Evolutionary conservation across 768 basidiomycete species (phyloP).

Genomic region (Psilocybe cubensis): DNA sequence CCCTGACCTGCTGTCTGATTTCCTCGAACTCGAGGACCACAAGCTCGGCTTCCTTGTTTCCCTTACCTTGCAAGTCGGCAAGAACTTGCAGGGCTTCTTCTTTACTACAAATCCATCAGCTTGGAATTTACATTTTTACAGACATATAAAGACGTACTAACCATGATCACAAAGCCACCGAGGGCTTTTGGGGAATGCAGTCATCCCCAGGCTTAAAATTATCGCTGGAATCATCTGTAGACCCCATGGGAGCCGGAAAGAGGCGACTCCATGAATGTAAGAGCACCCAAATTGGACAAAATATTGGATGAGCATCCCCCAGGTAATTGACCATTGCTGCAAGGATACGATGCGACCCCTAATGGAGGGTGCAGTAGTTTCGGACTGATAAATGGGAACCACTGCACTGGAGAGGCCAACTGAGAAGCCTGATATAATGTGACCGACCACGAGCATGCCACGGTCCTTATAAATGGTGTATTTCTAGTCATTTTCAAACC

Average conservation of each 20-base stretch:
- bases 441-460: constrained; percentile 73
- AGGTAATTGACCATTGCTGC: constrained; percentile 82
- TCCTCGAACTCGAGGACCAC: constrained; percentile 77
- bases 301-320: constrained; percentile 79
- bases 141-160: constrained; percentile 35
- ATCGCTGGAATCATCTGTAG: constrained; percentile 81
- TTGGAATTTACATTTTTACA: background rate
- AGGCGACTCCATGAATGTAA: constrained; percentile 68
- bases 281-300: constrained; percentile 79
- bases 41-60: constrained; percentile 58
- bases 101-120: constrained; percentile 33
- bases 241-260: constrained; percentile 83
- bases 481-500: background rate
- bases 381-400: constrained; percentile 77
- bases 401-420: constrained; percentile 69
- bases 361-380: constrained; percentile 71
- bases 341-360: constrained; percentile 77
- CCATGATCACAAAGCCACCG: constrained; percentile 72
- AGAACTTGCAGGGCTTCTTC: constrained; percentile 72
- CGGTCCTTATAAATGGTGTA: constrained; percentile 50
- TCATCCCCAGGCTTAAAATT: constrained; percentile 69
- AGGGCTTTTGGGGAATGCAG: constrained; percentile 69
- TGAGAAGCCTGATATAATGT: constrained; percentile 68
- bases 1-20: constrained; percentile 51
- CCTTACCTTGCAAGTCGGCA: constrained; percentile 73